phyloP scores from a whole-genome alignment of 78 protist species.

The Monosiga brevicollis region DNA sequence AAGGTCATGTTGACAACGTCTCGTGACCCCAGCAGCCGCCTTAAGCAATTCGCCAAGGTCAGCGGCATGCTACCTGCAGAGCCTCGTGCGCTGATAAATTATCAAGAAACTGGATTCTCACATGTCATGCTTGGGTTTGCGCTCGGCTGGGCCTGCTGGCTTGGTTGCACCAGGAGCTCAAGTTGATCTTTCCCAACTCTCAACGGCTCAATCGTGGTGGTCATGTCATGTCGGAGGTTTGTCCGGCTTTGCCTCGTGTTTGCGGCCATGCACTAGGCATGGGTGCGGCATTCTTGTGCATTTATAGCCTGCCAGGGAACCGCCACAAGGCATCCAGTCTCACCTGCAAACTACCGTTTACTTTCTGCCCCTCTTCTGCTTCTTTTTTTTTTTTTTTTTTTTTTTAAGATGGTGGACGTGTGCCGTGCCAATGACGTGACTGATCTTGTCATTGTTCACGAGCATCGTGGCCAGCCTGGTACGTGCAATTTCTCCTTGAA shows the following conservation, averaged over 20 bases:
- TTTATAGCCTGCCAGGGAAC: too few species aligned
- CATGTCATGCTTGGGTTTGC: not conserved
- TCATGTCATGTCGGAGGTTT: constrained; percentile 35
- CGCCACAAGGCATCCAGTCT: too few species aligned
- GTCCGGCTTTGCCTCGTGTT: not conserved
- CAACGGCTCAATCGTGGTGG: constrained; percentile 89
- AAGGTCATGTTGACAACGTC: constrained; percentile 89
- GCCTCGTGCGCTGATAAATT: not conserved
- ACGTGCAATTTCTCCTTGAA: not conserved
- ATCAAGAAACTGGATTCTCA: not conserved
- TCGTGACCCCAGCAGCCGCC: constrained; percentile 78
- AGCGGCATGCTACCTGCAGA: too few species aligned
- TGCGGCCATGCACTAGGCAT: not conserved
- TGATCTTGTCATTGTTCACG: constrained; percentile 94
- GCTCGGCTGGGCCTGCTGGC: not conserved
- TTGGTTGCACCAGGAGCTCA: constrained; percentile 51
- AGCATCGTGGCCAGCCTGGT: constrained; percentile 93
- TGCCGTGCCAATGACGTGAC: constrained; percentile 78
- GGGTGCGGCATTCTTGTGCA: not conserved
- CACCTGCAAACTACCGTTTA: too few species aligned
- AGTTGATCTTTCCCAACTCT: constrained; percentile 86
- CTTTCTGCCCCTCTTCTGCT: too few species aligned
- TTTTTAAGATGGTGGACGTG: constrained; percentile 65
- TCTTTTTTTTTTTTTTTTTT: not conserved
- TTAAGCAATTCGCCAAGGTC: constrained; percentile 88